phyloP scores from a whole-genome alignment of 257 asterid species.

The Craterostigma plantagineum region DNA sequence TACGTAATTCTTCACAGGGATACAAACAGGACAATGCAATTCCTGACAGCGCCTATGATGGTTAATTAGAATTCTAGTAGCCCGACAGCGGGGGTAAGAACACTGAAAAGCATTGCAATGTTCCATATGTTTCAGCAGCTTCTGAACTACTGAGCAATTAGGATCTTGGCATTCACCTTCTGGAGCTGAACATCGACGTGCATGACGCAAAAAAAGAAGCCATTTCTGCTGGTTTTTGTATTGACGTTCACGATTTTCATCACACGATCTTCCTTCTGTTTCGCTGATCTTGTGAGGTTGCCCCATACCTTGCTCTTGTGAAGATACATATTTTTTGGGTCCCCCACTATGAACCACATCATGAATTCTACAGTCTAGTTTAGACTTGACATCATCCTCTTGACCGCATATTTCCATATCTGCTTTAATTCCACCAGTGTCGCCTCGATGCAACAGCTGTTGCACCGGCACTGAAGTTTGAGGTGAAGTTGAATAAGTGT shows the following conservation, averaged over 20 bases:
- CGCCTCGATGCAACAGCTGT: constrained; percentile 32
- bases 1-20: constrained; percentile 55
- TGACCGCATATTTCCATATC: constrained; percentile 36
- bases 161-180: constrained; percentile 75
- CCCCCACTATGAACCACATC: constrained; percentile 50
- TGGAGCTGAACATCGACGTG: constrained; percentile 74
- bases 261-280: too few relatives aligned
- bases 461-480: constrained; percentile 63
- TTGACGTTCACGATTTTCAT: constrained; percentile 13
- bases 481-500: too few relatives aligned
- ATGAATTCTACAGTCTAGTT: constrained; percentile 32
- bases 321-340: too few relatives aligned
- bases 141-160: constrained; percentile 44
- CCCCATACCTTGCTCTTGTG: too few relatives aligned
- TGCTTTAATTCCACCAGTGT: constrained; percentile 26
- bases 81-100: constrained; percentile 52
- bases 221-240: constrained; percentile 61
- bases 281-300: too few relatives aligned
- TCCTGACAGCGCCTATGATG: constrained; percentile 57
- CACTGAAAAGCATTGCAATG: constrained; percentile 50
- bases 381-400: constrained; percentile 46
- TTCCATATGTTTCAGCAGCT: constrained; percentile 58
- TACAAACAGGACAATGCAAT: constrained; percentile 71
- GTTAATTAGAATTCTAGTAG: constrained; percentile 28
- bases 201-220: constrained; percentile 79